These are phyloP conservation scores for Backusella luteola DNA, from an alignment of 192 early-diverging fungal genomes.

Conservation along the genomic window DNA sequence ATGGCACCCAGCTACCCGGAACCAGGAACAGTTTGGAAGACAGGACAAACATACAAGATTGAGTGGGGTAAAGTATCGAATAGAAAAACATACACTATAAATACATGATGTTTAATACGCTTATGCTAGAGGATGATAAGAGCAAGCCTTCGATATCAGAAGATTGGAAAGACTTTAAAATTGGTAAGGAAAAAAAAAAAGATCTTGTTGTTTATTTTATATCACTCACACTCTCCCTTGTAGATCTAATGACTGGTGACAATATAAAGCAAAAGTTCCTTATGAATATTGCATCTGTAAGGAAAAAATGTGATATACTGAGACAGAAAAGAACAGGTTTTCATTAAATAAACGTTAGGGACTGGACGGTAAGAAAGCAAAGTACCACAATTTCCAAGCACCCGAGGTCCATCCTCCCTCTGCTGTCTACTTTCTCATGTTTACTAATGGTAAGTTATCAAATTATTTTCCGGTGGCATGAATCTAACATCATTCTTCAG, in stretches of 20 bases:
- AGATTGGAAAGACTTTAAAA: constrained; percentile 30
- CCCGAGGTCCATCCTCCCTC: constrained; percentile 33
- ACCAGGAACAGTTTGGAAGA: constrained; percentile 34
- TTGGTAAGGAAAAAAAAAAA: constrained; percentile 15
- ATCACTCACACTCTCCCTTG: neutral
- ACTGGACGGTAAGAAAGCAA: constrained; percentile 12
- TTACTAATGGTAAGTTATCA: constrained; percentile 23
- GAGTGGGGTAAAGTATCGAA: constrained; percentile 26
- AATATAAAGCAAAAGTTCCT: constrained; percentile 27
- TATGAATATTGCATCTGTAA: constrained; percentile 32
- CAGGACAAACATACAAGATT: constrained; percentile 23
- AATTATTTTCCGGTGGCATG: neutral
- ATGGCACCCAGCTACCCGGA: constrained; percentile 33
- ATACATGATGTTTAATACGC: neutral
- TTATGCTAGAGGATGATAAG: constrained; percentile 19
- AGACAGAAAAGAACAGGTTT: neutral
- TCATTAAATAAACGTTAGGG: constrained; percentile 11
- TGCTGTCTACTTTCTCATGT: constrained; percentile 42
- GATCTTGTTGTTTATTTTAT: neutral
- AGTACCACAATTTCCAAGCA: constrained; percentile 16
- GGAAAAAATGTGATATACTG: neutral
- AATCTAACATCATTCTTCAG: neutral
- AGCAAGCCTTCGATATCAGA: neutral
- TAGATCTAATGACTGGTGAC: constrained; percentile 45
- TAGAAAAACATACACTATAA: neutral